Base-by-base conservation (phyloP, 148 eudicot genomes). In the Hydrangea macrophylla region DNA sequence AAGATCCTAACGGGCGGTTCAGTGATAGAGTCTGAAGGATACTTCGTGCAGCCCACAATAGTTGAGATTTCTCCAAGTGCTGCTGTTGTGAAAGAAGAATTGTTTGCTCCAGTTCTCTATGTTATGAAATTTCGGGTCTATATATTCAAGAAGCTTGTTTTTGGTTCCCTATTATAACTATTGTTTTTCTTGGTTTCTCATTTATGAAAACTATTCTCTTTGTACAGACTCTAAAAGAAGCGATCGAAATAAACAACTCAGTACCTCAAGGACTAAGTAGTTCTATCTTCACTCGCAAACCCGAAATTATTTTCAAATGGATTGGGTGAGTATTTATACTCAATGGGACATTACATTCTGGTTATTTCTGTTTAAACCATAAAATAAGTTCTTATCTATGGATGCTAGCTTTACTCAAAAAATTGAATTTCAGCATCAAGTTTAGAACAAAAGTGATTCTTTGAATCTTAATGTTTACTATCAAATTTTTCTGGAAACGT, bases 221-320 rank as follows among this genome's bases (percentile, higher is more conserved):
- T 70, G 12, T 72, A 78, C 88, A 94, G 99, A 90, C 96, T 42
- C 82, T 94, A 44, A 71, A 84, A 65, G 97, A 94, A 82, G 99
- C 97, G 31, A 84, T 94, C 58, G 86, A 79, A 56, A 87, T 88
- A 59, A 94, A 94, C 90, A 94, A 94, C 84, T 94, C 97, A 9
- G 99, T 91, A 37, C 99, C 97, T 37, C 99, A 94, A 81, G 99
- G 99, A 59, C 70, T 94, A 67, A 90, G 97, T 60, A 94, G 99
- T 73, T 90, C 99, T 36, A 87, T 94, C 76, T 94, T 94, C 87
- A 88, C 99, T 65, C 72, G 70, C 55, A 84, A 81, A 75, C 97
- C 99, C 70, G 97, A 82, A 71, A 64, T 79, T 58, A 87, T 94
- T 73, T 94, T 94, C 80, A 90, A 73, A 75, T 94, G 99, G 99